A percentile compares a stretch with the other conserved stretches of the same genome.
These are phyloP conservation scores for Plasmodium adleri DNA, from an alignment of 169 alveolate genomes.

Conservation along the genomic window DNA sequence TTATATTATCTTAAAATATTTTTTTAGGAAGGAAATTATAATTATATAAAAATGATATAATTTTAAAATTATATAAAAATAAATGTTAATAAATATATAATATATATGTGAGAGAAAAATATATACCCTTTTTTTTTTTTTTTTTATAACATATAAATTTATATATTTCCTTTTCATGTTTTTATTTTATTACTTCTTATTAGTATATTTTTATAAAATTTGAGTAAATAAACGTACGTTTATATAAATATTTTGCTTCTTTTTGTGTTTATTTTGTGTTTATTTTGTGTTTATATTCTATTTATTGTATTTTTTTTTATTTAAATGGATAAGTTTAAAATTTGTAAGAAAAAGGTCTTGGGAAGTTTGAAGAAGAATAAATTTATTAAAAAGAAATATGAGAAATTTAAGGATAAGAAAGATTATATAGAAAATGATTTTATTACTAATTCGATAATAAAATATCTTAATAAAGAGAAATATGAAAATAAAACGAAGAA, in stretches of 20 bases:
- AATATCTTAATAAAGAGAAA: constrained; percentile 41
- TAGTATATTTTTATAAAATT: too few relatives aligned
- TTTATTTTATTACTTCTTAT: too few relatives aligned
- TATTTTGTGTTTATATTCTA: neutral
- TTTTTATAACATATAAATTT: too few relatives aligned
- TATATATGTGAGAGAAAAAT: too few relatives aligned
- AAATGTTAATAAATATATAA: too few relatives aligned
- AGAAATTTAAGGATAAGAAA: neutral
- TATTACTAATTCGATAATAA: constrained; percentile 52
- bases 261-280: neutral
- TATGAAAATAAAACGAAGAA: constrained; percentile 32
- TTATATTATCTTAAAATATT: too few relatives aligned
- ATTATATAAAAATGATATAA: too few relatives aligned
- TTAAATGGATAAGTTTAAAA: constrained; percentile 69
- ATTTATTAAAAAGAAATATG: constrained; percentile 25
- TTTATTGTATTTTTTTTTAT: neutral
- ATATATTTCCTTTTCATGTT: too few relatives aligned
- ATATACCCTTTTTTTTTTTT: too few relatives aligned
- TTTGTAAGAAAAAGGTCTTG: constrained; percentile 31
- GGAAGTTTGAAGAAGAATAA: constrained; percentile 16
- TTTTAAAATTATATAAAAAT: too few relatives aligned
- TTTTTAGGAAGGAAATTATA: too few relatives aligned
- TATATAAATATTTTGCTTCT: neutral
- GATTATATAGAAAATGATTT: constrained; percentile 9
- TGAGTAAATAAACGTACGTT: neutral